Evolutionary conservation across 1,284 basidiomycete genomes (phyloP), one percentile per base, ranked within the genome.

Genomic region (Fomitopsis pinicola): DNA sequence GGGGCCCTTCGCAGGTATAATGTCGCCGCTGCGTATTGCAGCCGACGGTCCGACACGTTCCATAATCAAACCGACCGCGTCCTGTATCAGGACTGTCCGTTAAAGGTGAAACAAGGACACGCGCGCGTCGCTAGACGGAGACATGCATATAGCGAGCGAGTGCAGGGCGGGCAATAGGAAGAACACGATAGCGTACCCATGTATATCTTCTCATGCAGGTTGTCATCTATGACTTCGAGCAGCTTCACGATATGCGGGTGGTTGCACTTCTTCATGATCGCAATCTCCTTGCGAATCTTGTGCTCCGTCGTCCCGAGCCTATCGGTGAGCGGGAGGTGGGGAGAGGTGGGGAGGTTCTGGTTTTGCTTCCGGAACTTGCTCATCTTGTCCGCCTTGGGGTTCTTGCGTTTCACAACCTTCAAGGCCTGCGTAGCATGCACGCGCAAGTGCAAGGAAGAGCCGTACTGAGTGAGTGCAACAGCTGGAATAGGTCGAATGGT

Each of bases 201-300:
- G 75, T 94, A 97, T 46, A 98, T 92, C 77, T 93, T 94, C 72
- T 93, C 92, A 63, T 86, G 87, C 64, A 92, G 84, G 28, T 89
- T 87, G 76, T 98, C 97, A 74, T 99, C 96, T 68, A 99, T 97
- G 71, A 98, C 95, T 75, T 98, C 95, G 69, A 90, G 87, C 63
- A 99, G 83, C 64, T 89, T 83, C 5, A 99, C 97, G 61, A 99
- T 89, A 72, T 99, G 91, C 0, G 91, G 88, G 73, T 99, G 96
- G 62, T 88, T 81, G 71, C 93, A 89, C 72, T 97, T 96, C 78
- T 98, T 98, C 91, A 99, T 95, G 73, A 99, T 97, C 5, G 96
- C 97, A 64, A 99, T 98, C 77, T 99, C 95, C 70, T 88, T 87
- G 68, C 85, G 82, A 67, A 95, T 91, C 77, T 92, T 92, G 67